phyloP scores from a whole-genome alignment of 148 eudicot species.

The Persicaria tinctoria region DNA sequence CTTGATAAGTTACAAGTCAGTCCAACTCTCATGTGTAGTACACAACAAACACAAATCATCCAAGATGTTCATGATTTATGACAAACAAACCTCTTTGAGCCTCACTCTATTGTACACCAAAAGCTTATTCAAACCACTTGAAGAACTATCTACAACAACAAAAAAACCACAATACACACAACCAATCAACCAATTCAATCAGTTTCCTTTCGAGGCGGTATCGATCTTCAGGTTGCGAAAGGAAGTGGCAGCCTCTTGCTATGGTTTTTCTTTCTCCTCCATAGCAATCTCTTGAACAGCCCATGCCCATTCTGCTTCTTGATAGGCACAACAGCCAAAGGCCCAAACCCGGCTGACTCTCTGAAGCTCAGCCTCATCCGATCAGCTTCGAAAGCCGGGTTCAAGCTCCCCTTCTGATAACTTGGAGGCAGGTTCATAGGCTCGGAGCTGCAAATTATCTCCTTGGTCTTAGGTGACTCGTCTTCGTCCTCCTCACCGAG shows the following conservation, averaged over 20 bases:
- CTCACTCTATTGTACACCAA: not conserved
- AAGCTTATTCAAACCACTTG: conserved; percentile 4
- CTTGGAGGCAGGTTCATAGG: conserved; percentile 14
- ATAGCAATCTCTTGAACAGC: conserved; percentile 45
- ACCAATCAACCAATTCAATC: not conserved
- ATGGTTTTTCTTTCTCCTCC: conserved; percentile 32
- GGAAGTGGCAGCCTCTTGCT: conserved; percentile 13
- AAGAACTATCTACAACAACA: not conserved
- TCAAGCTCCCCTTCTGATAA: conserved; percentile 14
- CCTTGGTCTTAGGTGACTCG: conserved; percentile 40
- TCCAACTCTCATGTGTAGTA: too few relatives aligned
- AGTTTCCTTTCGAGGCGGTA: not conserved
- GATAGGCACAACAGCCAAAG: conserved; percentile 49
- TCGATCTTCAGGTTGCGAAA: conserved; percentile 16
- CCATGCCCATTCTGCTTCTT: conserved; percentile 41
- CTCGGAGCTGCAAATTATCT: conserved; percentile 28
- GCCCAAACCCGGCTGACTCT: conserved; percentile 14
- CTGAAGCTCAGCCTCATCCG: conserved; percentile 15
- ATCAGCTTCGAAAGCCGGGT: not conserved
- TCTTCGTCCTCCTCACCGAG: conserved; percentile 55
- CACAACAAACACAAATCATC: too few relatives aligned
- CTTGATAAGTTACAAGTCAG: too few relatives aligned
- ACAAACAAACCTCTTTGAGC: too few relatives aligned
- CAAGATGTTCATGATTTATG: too few relatives aligned
- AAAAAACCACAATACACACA: not conserved